These are phyloP conservation scores for Taphrina wiesneri DNA, from an alignment of 1,139 yeast genomes.

Conservation along the genomic window DNA sequence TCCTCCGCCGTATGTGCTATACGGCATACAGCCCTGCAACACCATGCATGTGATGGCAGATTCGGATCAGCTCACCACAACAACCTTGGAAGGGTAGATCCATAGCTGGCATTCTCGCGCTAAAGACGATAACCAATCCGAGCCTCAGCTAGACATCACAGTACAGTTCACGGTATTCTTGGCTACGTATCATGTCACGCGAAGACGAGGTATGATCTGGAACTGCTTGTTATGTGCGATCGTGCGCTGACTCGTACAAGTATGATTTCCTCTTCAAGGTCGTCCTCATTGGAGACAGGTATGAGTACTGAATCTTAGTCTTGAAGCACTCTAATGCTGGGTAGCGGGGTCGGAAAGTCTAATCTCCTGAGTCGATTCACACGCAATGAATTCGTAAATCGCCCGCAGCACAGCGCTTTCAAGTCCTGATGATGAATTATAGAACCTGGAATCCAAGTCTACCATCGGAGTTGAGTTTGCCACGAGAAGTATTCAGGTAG, in stretches of 20 bases:
- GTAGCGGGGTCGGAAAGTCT: constrained; percentile 85
- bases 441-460: constrained; percentile 82
- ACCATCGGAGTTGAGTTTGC: constrained; percentile 99
- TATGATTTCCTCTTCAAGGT: constrained; percentile 47
- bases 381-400: constrained; percentile 70
- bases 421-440: background rate
- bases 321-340: background rate
- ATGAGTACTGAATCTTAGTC: background rate
- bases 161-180: background rate
- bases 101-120: too few species aligned
- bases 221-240: background rate
- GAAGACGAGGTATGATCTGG: constrained; percentile 27
- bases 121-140: too few species aligned
- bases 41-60: too few species aligned
- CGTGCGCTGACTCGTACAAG: constrained; percentile 18
- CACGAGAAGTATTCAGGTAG: constrained; percentile 90
- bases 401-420: background rate
- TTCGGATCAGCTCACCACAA: too few species aligned
- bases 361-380: constrained; percentile 91
- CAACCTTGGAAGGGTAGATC: too few species aligned
- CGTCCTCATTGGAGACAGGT: constrained; percentile 83
- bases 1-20: too few species aligned
- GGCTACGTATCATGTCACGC: constrained; percentile 22
- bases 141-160: too few species aligned
- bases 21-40: too few species aligned